These are phyloP conservation scores for Dothideomycetidae sp. DNA, from an alignment of 2,329 filamentous ascomycete species.

Conservation along the genomic window DNA sequence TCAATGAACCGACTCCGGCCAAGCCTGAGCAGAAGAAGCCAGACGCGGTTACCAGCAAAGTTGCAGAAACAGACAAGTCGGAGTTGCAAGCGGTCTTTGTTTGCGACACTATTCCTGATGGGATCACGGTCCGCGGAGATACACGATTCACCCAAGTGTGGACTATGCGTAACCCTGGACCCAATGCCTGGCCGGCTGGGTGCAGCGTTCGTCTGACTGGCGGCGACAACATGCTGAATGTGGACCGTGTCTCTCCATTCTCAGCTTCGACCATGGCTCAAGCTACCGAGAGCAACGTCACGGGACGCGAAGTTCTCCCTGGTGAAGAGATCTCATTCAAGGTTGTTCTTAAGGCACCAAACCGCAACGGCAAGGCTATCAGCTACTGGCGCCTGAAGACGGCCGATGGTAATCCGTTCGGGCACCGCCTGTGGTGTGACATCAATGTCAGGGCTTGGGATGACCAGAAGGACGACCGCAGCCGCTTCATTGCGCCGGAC, in stretches of 20 bases:
- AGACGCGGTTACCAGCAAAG: conserved; percentile 9
- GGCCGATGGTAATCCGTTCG: conserved; percentile 66
- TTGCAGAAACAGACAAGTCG: conserved; percentile 16
- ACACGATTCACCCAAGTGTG: conserved; percentile 78
- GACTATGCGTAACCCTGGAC: conserved; percentile 76
- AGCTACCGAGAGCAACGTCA: conserved; percentile 70
- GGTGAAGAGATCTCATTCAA: conserved; percentile 70
- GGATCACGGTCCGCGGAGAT: conserved; percentile 55
- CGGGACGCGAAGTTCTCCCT: conserved; percentile 52
- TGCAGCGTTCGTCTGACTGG: conserved; percentile 85
- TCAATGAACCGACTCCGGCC: conserved; percentile 46
- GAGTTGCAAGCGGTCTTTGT: conserved; percentile 55
- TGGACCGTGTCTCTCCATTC: conserved; percentile 67
- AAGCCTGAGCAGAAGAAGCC: conserved; percentile 12
- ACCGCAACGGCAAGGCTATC: conserved; percentile 62
- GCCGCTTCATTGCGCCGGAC: neutral
- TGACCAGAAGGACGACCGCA: neutral
- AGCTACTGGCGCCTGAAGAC: conserved; percentile 95
- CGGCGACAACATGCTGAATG: conserved; percentile 90
- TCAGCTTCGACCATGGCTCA: conserved; percentile 61
- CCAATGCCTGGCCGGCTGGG: conserved; percentile 67
- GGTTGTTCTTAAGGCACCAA: conserved; percentile 68
- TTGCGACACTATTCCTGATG: conserved; percentile 65
- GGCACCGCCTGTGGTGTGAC: conserved; percentile 91
- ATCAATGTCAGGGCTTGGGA: conserved; percentile 44